Evolutionary conservation across 495 filamentous ascomycete genomes (phyloP).

Genomic region (Xylaria longipes): DNA sequence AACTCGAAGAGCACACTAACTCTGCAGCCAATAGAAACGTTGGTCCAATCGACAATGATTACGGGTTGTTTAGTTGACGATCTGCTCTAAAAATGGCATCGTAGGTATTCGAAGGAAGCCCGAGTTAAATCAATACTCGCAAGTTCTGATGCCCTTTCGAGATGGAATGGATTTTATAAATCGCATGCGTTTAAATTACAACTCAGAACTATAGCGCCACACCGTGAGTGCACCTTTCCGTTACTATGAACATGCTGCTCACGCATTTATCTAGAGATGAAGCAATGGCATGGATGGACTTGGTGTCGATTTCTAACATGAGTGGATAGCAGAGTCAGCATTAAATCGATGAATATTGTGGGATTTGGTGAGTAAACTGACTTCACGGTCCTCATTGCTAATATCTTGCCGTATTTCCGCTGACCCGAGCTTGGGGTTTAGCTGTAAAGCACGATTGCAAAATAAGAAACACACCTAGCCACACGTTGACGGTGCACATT

Average conservation of each 20-base stretch:
- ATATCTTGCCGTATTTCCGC: background rate
- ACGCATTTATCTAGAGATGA: background rate
- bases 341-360: background rate
- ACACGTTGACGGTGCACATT: conserved; percentile 45
- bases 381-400: background rate
- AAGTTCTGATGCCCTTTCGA: background rate
- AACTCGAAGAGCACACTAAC: too few relatives aligned
- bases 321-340: background rate
- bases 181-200: background rate
- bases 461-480: background rate
- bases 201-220: background rate
- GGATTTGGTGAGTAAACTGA: background rate
- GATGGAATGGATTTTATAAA: background rate
- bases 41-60: background rate
- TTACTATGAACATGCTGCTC: background rate
- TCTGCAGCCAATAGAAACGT: too few relatives aligned
- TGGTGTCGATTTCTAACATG: background rate
- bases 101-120: too few relatives aligned
- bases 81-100: background rate
- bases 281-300: background rate
- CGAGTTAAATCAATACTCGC: too few relatives aligned
- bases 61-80: background rate
- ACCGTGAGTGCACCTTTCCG: background rate
- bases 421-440: background rate
- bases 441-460: background rate